A percentile compares a stretch with the other conserved stretches of the same genome.
These are phyloP conservation scores for Acmispon strigosus DNA, from an alignment of 306 rosid species.

Conservation along the genomic window DNA sequence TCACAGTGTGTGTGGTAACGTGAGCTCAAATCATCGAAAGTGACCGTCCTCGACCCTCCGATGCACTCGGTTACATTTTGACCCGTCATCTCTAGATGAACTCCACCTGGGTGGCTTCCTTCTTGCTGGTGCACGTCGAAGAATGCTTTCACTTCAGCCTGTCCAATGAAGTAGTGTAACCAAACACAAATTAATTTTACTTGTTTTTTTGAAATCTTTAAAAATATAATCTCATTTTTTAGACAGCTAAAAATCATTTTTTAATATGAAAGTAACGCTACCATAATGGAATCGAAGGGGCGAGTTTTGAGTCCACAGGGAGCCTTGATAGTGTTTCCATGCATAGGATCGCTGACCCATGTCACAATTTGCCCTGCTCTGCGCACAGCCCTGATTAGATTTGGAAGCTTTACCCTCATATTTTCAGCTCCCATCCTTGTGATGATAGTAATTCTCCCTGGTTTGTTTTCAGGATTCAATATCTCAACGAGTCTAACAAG, in stretches of 20 bases:
- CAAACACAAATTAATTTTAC: too few relatives aligned
- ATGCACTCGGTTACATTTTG: slow-evolving; percentile 93
- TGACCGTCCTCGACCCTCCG: slow-evolving; percentile 77
- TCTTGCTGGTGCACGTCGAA: slow-evolving; percentile 87
- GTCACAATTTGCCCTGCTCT: slow-evolving; percentile 70
- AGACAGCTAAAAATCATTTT: too few relatives aligned
- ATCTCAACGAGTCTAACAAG: slow-evolving; percentile 72
- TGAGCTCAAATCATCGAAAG: slow-evolving; percentile 64
- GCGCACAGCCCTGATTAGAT: slow-evolving; percentile 73
- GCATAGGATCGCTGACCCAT: slow-evolving; percentile 93
- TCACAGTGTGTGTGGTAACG: slow-evolving; percentile 49
- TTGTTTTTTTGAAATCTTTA: too few relatives aligned
- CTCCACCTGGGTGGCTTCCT: slow-evolving; percentile 87
- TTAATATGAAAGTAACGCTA: not conserved
- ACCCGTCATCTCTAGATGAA: slow-evolving; percentile 86
- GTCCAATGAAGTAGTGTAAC: not conserved
- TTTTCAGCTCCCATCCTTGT: slow-evolving; percentile 94
- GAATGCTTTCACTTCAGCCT: slow-evolving; percentile 82
- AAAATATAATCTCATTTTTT: too few relatives aligned
- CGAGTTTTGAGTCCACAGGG: slow-evolving; percentile 91
- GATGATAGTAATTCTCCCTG: slow-evolving; percentile 75
- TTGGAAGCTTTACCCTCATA: slow-evolving; percentile 79
- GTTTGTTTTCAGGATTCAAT: slow-evolving; percentile 69
- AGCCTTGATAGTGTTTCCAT: slow-evolving; percentile 84
- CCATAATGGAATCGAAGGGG: slow-evolving; percentile 74